These are phyloP conservation scores for Venturiaceae sp. DNA, from an alignment of 2,329 filamentous ascomycete species.

Conservation along the genomic window DNA sequence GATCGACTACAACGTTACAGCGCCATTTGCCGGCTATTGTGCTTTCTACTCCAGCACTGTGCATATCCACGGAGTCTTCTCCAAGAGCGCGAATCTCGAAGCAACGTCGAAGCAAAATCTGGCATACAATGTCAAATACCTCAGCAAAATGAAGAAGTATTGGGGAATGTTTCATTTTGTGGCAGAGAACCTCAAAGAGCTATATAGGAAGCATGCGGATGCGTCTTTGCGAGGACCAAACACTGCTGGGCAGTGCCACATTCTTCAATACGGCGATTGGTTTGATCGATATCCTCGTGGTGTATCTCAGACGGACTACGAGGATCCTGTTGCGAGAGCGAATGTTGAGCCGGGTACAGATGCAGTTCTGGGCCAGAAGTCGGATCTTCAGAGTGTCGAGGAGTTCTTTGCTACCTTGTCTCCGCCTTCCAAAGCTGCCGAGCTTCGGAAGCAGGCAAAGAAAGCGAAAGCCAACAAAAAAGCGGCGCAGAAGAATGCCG, in stretches of 20 bases:
- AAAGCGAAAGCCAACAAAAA: constrained; percentile 22
- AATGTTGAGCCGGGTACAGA: constrained; percentile 72
- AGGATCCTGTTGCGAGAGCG: constrained; percentile 68
- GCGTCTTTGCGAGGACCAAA: constrained; percentile 59
- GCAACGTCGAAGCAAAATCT: constrained; percentile 73
- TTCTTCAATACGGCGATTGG: constrained; percentile 97
- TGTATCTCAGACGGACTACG: constrained; percentile 73
- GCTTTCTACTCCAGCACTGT: constrained; percentile 89
- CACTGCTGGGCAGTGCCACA: constrained; percentile 30
- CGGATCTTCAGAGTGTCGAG: constrained; percentile 85
- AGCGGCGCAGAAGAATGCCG: background rate
- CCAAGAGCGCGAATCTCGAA: constrained; percentile 68
- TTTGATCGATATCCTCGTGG: constrained; percentile 92
- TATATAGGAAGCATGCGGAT: constrained; percentile 79
- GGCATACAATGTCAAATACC: constrained; percentile 77
- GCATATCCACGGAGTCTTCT: constrained; percentile 89
- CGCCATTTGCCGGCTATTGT: constrained; percentile 90
- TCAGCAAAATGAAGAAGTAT: constrained; percentile 91
- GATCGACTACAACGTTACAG: constrained; percentile 70
- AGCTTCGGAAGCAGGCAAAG: constrained; percentile 41
- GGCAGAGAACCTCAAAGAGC: constrained; percentile 81
- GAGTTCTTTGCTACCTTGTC: constrained; percentile 83
- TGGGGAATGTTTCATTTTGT: constrained; percentile 99
- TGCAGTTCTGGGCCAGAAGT: constrained; percentile 78
- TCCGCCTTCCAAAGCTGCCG: constrained; percentile 41